Conservation (phyloP, 225 moss, liverwort and hornwort species). For the Antitrichia curtipendula region DNA sequence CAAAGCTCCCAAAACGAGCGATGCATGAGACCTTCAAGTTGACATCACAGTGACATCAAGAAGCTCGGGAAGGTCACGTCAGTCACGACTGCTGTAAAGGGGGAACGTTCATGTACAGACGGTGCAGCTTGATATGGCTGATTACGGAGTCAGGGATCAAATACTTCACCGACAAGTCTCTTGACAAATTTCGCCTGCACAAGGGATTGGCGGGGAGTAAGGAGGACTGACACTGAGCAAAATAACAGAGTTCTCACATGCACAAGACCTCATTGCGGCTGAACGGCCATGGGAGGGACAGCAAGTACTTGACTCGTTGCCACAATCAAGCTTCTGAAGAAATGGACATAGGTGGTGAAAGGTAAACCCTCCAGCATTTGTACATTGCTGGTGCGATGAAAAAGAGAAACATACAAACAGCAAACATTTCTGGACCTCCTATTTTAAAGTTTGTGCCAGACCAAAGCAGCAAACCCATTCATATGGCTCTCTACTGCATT, state of each 20-base stretch:
- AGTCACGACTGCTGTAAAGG: not conserved
- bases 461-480: too few relatives aligned
- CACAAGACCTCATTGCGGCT: not conserved
- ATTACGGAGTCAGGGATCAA: constrained; percentile 72
- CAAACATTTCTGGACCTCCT: not conserved
- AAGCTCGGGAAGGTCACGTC: not conserved
- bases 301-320: not conserved
- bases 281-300: not conserved
- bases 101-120: constrained; percentile 37
- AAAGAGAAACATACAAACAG: not conserved
- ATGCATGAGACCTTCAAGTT: not conserved
- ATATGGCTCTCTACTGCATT: too few relatives aligned
- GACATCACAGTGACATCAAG: not conserved
- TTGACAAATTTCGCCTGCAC: constrained; percentile 59
- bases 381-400: not conserved
- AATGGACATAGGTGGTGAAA: not conserved
- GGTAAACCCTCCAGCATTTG: not conserved
- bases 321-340: not conserved
- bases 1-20: not conserved
- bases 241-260: not conserved
- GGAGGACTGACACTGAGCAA: not conserved
- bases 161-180: constrained; percentile 88
- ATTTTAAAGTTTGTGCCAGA: too few relatives aligned
- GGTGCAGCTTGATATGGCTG: constrained; percentile 65
- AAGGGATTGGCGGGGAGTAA: not conserved